Percentiles rank a stretch among this genome's conserved stretches.
Evolutionary conservation across 2,329 filamentous ascomycete species (phyloP).

Genomic region (Mollisia scopiformis): DNA sequence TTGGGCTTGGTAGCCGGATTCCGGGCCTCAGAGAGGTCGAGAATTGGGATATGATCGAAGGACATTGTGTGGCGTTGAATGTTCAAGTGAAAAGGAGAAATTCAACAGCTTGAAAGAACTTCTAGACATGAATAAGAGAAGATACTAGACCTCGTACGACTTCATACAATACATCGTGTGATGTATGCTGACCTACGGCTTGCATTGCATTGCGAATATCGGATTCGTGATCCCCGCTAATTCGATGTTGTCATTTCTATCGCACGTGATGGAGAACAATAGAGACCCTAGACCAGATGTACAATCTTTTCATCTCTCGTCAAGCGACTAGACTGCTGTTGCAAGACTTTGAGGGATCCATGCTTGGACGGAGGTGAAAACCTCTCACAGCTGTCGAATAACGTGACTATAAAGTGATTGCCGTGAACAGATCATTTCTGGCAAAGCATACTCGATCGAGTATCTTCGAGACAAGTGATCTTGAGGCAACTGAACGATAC

Average conservation of each 20-base stretch:
- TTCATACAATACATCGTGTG: not conserved
- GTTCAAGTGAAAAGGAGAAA: not conserved
- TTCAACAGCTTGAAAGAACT: not conserved
- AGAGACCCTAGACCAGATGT: too few relatives aligned
- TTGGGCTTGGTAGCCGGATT: slow-evolving; percentile 67
- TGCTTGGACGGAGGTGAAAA: too few relatives aligned
- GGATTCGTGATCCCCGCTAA: not conserved
- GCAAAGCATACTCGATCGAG: too few relatives aligned
- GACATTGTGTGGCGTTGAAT: slow-evolving; percentile 30
- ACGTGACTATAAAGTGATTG: not conserved
- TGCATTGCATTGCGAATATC: not conserved
- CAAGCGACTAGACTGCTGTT: too few relatives aligned
- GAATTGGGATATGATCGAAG: slow-evolving; percentile 76
- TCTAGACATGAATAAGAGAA: not conserved
- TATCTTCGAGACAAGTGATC: too few relatives aligned
- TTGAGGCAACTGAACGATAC: too few relatives aligned
- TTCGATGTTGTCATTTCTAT: slow-evolving; percentile 1
- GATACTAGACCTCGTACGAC: slow-evolving; percentile 1
- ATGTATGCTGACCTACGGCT: not conserved
- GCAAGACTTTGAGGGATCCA: too few relatives aligned
- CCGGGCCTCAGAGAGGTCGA: slow-evolving; percentile 72
- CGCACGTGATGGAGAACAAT: not conserved
- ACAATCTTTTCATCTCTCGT: too few relatives aligned
- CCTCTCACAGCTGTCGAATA: not conserved
- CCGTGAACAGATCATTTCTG: too few relatives aligned